Conservation (phyloP, 2,329 filamentous ascomycete genomes). For the Chrysosporium queenslandicum region DNA sequence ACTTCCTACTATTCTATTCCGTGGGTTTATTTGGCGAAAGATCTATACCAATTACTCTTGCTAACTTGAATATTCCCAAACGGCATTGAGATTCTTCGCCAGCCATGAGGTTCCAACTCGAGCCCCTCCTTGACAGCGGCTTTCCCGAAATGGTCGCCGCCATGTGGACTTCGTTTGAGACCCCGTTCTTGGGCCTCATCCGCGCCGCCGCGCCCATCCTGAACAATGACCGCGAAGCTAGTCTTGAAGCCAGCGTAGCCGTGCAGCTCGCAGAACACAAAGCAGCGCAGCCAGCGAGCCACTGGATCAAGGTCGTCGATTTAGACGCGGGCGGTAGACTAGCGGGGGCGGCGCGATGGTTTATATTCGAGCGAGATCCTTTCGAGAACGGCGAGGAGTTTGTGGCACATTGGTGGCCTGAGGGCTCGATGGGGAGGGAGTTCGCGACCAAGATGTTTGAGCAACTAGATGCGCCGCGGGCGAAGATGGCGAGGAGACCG, state of each 20-base stretch:
- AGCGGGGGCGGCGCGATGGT: slow-evolving; percentile 26
- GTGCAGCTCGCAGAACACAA: slow-evolving; percentile 22
- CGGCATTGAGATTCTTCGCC: neutral
- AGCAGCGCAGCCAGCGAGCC: slow-evolving; percentile 21
- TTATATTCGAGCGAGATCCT: slow-evolving; percentile 24
- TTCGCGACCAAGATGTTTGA: slow-evolving; percentile 18
- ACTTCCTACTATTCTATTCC: too few species aligned
- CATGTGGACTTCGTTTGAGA: slow-evolving; percentile 18
- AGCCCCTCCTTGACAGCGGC: slow-evolving; percentile 7
- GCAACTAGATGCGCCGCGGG: slow-evolving; percentile 17
- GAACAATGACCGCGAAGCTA: slow-evolving; percentile 16
- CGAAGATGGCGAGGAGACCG: slow-evolving; percentile 17
- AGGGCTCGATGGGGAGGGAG: slow-evolving; percentile 19
- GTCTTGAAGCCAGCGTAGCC: slow-evolving; percentile 15
- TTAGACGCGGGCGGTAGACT: slow-evolving; percentile 22
- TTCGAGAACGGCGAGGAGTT: slow-evolving; percentile 16
- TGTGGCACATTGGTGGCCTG: slow-evolving; percentile 27
- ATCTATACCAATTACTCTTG: neutral
- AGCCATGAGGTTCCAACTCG: slow-evolving; percentile 11
- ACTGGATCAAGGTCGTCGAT: slow-evolving; percentile 28
- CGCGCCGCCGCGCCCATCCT: slow-evolving; percentile 24
- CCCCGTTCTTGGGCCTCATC: slow-evolving; percentile 22
- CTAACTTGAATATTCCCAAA: neutral
- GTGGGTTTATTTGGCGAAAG: too few species aligned
- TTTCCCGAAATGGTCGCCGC: slow-evolving; percentile 14